Percentiles rank a stretch among this genome's conserved stretches.
These are phyloP conservation scores for Cutaneotrichosporon dermatis DNA, from an alignment of 1,284 basidiomycete genomes.

Conservation along the genomic window DNA sequence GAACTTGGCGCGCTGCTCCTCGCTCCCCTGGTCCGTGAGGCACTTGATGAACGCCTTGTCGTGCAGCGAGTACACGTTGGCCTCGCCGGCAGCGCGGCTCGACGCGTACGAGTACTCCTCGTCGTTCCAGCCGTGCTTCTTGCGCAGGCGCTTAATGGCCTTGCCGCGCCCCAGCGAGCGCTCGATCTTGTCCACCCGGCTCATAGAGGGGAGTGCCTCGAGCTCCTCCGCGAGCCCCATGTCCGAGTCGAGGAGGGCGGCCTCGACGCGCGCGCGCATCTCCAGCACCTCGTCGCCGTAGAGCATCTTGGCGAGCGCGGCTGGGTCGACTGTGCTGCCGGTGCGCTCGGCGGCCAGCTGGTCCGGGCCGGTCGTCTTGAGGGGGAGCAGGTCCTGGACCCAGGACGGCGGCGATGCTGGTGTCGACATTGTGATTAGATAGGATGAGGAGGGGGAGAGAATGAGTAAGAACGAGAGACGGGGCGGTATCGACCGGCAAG, in stretches of 20 bases:
- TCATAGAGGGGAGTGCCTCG: slow-evolving; percentile 16
- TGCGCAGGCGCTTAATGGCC: slow-evolving; percentile 15
- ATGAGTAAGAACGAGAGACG: too few species aligned
- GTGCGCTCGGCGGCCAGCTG: slow-evolving; percentile 12
- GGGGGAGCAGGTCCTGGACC: slow-evolving; percentile 11
- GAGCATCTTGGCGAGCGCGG: slow-evolving; percentile 7
- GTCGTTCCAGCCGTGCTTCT: slow-evolving; percentile 15
- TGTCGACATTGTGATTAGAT: too few species aligned
- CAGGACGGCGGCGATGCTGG: slow-evolving; percentile 5
- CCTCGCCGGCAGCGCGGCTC: slow-evolving; percentile 12
- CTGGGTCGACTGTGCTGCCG: slow-evolving; percentile 6
- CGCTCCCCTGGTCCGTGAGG: slow-evolving; percentile 16
- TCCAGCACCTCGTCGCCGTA: slow-evolving; percentile 10
- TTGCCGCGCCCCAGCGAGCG: slow-evolving; percentile 21
- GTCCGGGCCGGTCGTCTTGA: slow-evolving; percentile 5
- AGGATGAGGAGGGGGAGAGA: too few species aligned
- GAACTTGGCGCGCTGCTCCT: slow-evolving; percentile 22
- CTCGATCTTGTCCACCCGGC: slow-evolving; percentile 16
- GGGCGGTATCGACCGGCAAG: too few species aligned
- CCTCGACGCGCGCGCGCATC: slow-evolving; percentile 10
- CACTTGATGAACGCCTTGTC: slow-evolving; percentile 16
- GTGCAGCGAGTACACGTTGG: slow-evolving; percentile 17
- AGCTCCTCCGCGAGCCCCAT: slow-evolving; percentile 2
- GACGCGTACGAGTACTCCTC: slow-evolving; percentile 13
- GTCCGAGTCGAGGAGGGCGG: background rate